Conservation (phyloP, 2,329 filamentous ascomycete genomes). For the Parastagonospora avenae region DNA sequence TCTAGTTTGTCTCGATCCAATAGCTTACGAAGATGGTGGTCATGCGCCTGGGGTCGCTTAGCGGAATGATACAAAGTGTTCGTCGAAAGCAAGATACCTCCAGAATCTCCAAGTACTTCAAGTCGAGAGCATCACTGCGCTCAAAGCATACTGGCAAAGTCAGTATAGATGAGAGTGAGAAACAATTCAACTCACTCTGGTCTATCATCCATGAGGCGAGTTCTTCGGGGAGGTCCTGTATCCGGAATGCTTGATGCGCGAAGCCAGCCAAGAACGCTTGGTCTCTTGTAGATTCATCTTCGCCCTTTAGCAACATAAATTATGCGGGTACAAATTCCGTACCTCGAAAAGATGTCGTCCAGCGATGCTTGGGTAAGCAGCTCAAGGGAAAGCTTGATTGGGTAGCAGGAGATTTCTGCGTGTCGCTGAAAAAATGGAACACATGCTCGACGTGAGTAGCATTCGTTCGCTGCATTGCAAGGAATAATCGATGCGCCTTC, state of each 20-base stretch:
- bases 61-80: neutral
- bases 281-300: slow-evolving; percentile 34
- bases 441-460: slow-evolving; percentile 58
- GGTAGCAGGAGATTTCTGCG: neutral
- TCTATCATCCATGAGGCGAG: slow-evolving; percentile 52
- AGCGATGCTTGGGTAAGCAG: slow-evolving; percentile 38
- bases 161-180: slow-evolving; percentile 6
- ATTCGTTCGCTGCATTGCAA: slow-evolving; percentile 66
- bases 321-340: neutral
- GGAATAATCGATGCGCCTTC: slow-evolving; percentile 56
- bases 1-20: slow-evolving; percentile 51
- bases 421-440: slow-evolving; percentile 60
- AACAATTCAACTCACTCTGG: slow-evolving; percentile 28
- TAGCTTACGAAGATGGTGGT: slow-evolving; percentile 36
- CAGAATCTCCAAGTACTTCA: slow-evolving; percentile 42
- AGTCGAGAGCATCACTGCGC: slow-evolving; percentile 42
- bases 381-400: slow-evolving; percentile 11
- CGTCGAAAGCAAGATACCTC: slow-evolving; percentile 13
- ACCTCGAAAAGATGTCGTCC: slow-evolving; percentile 42
- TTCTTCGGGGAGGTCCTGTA: slow-evolving; percentile 44
- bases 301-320: slow-evolving; percentile 1
- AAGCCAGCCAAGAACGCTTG: slow-evolving; percentile 52
- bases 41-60: slow-evolving; percentile 20
- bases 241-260: slow-evolving; percentile 45
- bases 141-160: slow-evolving; percentile 34